A percentile compares a stretch with the other conserved stretches of the same genome.
phyloP scores from a whole-genome alignment of 331 rosid genomes.

The Erythrophleum ivorense region DNA sequence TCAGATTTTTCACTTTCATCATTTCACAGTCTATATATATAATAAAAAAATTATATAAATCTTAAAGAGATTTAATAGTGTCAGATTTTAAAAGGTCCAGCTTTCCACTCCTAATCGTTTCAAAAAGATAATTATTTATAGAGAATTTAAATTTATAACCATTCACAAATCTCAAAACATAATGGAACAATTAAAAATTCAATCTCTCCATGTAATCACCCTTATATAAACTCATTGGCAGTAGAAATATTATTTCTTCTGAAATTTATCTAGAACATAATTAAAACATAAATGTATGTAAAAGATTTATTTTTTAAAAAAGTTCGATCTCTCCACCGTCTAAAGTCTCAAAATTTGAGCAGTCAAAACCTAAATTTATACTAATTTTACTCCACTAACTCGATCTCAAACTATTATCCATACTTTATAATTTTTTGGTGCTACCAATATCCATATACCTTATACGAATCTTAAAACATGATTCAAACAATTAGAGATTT shows the following conservation, averaged over 20 bases:
- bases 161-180: no score
- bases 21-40: no score
- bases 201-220: no score
- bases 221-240: background rate
- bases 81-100: no score
- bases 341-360: background rate
- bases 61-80: no score
- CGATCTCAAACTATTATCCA: background rate
- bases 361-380: background rate
- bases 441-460: background rate
- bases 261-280: background rate
- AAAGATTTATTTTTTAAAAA: no score
- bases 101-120: no score
- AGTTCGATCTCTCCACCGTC: no score
- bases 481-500: background rate
- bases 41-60: no score
- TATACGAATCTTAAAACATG: background rate
- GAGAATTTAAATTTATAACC: no score
- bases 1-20: background rate
- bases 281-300: background rate
- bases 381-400: background rate
- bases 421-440: background rate
- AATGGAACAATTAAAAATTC: no score
- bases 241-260: background rate
- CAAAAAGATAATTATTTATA: no score